Base-by-base conservation (phyloP, 352 stramenopile species). In the Peronospora destructor region DNA sequence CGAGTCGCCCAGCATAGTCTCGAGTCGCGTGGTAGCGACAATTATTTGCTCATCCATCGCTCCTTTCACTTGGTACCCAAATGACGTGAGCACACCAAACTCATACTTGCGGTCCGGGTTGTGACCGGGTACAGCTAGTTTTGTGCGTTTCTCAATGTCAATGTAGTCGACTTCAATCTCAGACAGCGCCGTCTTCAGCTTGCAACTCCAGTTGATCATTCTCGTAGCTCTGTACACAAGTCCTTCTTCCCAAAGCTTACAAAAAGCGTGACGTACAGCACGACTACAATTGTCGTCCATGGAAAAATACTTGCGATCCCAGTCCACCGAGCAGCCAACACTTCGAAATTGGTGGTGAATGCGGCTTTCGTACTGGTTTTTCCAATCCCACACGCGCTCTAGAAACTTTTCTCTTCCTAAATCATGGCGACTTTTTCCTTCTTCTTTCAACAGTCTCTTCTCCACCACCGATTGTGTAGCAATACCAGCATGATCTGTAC, bases 151-250 rank as follows among this genome's bases (percentile, higher is more conserved):
- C 45, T 98, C 94, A 54, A 99, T 84, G 58, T 99, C 95, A 49
- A 99, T 90, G 67, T 98, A 97, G 82, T 99, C 97, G 34, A 99
- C 97, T 72, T 98, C 95, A 61, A 98, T 97, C 71, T 98, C 90
- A 21, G 84, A 95, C 29, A 98, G 68, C 21, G 92, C 92, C 10
- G 87, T 97, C 70, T 99, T 98, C 16, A 99, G 81, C 25, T 96
- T 95, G 70, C 93, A 98, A 65, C 91, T 98, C 97, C 97, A 99
- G 83, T 99, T 99, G 66, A 98, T 98, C 66, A 99, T 91, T 41
- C 97, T 85, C 34, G 91, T 98, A 14, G 95, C 95, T 23, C 97
- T 73, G 73, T 99, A 99, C 50, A 99, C 91, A 12, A 99, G 80
- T 41, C 96, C 96, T 59, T 91, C 71, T 49, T 94, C 81, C 71